Conservation (phyloP, 129 eudicot genomes). For the Flaveria linearis region DNA sequence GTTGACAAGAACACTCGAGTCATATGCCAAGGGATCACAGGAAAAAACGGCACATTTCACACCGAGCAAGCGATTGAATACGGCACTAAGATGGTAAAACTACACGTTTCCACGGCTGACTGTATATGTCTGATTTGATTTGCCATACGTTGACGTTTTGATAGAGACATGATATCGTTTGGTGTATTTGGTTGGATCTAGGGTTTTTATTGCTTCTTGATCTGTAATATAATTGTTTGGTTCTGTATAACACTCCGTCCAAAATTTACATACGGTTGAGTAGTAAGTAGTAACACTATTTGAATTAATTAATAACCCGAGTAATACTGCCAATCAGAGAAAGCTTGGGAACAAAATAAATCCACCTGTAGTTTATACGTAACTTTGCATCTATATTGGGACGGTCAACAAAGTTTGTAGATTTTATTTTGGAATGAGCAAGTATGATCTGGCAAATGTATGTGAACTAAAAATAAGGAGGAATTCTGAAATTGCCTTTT, state of each 20-base stretch:
- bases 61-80: constrained; percentile 96
- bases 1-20: constrained; percentile 94
- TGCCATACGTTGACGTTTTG: constrained; percentile 13
- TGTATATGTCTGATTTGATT: constrained; percentile 3
- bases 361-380: background rate
- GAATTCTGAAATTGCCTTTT: no score
- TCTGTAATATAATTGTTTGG: constrained; percentile 13
- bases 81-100: constrained; percentile 82
- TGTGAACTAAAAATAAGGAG: no score
- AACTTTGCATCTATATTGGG: background rate
- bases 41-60: constrained; percentile 92
- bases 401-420: no score
- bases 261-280: no score
- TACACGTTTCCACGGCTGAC: background rate
- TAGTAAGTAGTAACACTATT: no score
- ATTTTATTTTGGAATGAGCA: no score
- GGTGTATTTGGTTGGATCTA: constrained; percentile 24
- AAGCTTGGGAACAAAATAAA: background rate
- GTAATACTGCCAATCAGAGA: no score
- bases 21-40: constrained; percentile 94
- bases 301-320: no score
- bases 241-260: background rate
- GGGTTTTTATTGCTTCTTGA: constrained; percentile 34
- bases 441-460: no score
- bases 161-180: constrained; percentile 9